These are phyloP conservation scores for Grosmannia serpens DNA, from an alignment of 2,329 filamentous ascomycete species.

Conservation along the genomic window DNA sequence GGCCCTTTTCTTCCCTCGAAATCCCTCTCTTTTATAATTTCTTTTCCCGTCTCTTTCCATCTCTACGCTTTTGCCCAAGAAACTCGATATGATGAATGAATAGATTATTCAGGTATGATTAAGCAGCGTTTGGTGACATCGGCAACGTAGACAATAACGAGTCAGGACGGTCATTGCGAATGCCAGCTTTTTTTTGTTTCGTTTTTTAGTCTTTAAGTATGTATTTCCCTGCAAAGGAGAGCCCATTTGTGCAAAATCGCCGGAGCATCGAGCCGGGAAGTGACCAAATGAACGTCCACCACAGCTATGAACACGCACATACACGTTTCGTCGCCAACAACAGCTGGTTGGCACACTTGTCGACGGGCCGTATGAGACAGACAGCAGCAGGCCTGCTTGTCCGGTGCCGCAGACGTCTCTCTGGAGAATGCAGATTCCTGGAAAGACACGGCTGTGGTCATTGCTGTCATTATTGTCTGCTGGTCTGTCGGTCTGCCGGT, in stretches of 20 bases:
- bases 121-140: not conserved
- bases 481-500: not conserved
- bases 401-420: too few species aligned
- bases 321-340: not conserved
- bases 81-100: slow-evolving; percentile 3
- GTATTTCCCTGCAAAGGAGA: too few species aligned
- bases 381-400: not conserved
- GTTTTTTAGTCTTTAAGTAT: not conserved
- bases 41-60: not conserved
- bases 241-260: not conserved
- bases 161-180: too few species aligned
- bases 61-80: not conserved
- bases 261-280: not conserved
- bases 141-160: not conserved
- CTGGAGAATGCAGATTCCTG: not conserved
- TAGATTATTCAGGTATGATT: not conserved
- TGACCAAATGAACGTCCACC: not conserved
- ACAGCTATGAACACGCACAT: not conserved
- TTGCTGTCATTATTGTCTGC: not conserved
- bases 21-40: not conserved
- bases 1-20: not conserved
- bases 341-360: not conserved
- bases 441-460: not conserved
- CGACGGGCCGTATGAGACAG: not conserved
- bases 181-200: not conserved